Evolutionary conservation across 2,329 filamentous ascomycete species (phyloP).

Genomic region (Exserohilum turcica): DNA sequence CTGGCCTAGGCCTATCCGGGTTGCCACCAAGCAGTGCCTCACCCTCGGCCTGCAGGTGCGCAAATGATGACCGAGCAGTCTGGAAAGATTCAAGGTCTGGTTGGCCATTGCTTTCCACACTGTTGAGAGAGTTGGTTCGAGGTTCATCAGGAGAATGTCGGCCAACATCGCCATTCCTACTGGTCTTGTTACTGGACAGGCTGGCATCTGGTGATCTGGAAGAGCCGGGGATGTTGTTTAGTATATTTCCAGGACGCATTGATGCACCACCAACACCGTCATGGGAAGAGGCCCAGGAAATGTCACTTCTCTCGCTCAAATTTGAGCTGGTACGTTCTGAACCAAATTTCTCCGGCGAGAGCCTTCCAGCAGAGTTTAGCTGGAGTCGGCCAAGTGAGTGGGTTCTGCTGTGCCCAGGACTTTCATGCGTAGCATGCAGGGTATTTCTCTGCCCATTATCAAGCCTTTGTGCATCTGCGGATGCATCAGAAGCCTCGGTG

Average conservation of each 20-base stretch:
- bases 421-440: slow-evolving; percentile 25
- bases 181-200: slow-evolving; percentile 30
- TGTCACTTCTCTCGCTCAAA: slow-evolving; percentile 58
- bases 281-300: slow-evolving; percentile 50
- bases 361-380: slow-evolving; percentile 39
- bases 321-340: slow-evolving; percentile 60
- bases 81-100: slow-evolving; percentile 57
- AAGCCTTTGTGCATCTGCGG: slow-evolving; percentile 46
- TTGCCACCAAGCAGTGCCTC: slow-evolving; percentile 57
- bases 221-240: slow-evolving; percentile 40
- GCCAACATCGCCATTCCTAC: slow-evolving; percentile 22
- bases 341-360: slow-evolving; percentile 55
- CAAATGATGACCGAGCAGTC: slow-evolving; percentile 57
- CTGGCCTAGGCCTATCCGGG: slow-evolving; percentile 38
- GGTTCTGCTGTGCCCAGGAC: slow-evolving; percentile 1
- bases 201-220: slow-evolving; percentile 44
- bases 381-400: slow-evolving; percentile 19
- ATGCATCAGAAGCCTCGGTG: slow-evolving; percentile 48
- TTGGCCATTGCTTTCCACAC: slow-evolving; percentile 43
- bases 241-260: slow-evolving; percentile 50
- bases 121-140: slow-evolving; percentile 41
- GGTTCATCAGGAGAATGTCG: slow-evolving; percentile 29
- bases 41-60: slow-evolving; percentile 57
- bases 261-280: slow-evolving; percentile 53
- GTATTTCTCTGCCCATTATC: slow-evolving; percentile 31